phyloP scores from a whole-genome alignment of 192 early-diverging fungal genomes.

The Phlyctochytrium planicorne region DNA sequence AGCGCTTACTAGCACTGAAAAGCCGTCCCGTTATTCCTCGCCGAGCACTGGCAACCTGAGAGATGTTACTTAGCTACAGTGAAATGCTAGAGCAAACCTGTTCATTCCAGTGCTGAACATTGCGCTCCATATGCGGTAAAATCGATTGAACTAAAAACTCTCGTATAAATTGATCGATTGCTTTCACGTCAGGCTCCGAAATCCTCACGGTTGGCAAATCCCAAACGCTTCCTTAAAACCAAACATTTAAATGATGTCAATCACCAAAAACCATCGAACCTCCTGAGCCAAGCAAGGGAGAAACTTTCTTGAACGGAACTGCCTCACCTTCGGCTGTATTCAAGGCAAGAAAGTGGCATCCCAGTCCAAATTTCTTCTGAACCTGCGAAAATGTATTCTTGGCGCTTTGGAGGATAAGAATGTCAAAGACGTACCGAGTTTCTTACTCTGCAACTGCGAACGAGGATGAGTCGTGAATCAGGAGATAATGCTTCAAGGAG shows the following conservation, averaged over 20 bases:
- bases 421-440: background rate
- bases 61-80: background rate
- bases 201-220: background rate
- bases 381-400: conserved; percentile 59
- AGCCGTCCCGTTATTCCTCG: conserved; percentile 87
- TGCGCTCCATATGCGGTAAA: conserved; percentile 86
- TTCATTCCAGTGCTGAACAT: conserved; percentile 85
- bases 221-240: background rate
- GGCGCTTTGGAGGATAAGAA: conserved; percentile 41
- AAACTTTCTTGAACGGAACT: background rate
- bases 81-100: conserved; percentile 45
- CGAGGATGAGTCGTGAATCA: conserved; percentile 77
- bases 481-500: conserved; percentile 71
- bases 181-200: conserved; percentile 43
- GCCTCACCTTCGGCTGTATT: background rate
- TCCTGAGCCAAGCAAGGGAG: too few relatives aligned
- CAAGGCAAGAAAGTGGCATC: background rate
- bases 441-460: conserved; percentile 18
- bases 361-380: conserved; percentile 63
- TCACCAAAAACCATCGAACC: too few relatives aligned
- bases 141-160: conserved; percentile 72
- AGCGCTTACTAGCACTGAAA: conserved; percentile 78
- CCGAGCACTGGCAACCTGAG: conserved; percentile 73
- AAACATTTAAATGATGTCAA: too few relatives aligned
- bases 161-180: conserved; percentile 52